Evolutionary conservation across 495 filamentous ascomycete genomes (phyloP), one percentile per base, ranked within the genome.

Genomic region (Tuber indicum): DNA sequence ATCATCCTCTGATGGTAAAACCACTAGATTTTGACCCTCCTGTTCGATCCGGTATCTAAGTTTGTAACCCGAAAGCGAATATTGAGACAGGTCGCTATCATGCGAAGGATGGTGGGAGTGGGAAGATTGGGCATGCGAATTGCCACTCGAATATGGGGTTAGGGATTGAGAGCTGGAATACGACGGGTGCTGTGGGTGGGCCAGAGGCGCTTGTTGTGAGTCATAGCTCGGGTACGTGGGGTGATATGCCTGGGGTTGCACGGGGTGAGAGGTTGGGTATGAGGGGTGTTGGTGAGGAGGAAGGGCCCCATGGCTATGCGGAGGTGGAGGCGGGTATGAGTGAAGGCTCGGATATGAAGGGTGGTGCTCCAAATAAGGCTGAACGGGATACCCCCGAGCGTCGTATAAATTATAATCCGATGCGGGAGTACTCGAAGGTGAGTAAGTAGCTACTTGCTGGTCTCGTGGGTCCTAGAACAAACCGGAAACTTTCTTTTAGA

Each of bases 71-170:
- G 81, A 82, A 43, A 78, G 44, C 21, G 81, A 82, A 73, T 79
- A 82, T 32, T 82, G 80, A n/a, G 81, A 82, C 32, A 80, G 44
- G 9, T 82, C 81, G 74, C 81, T 82, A 36, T 76, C 79, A n/a
- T 75, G 81, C 36, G 81, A 82, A 70, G 77, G 76, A 42, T 79
- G 74, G 58, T 76, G 80, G 14, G 80, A 78, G 66, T 82, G 77
- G 36, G 75, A 74, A 23, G 45, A 77, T 14, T 66, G 58, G 58
- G 26, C 58, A 66, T 82, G 80, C 26, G 80, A 78, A 52, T 80
- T 74, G 19, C 77, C 71, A 46, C 78, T 80, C 41, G 78, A 80
- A 47, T 82, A 82, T 81, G 80, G 79, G 66, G 80, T 82, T 46
- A 82, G 36, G 69, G 78, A 80, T 43, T 82, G 79, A 72, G 81